Conservation (phyloP, 2,329 filamentous ascomycete genomes). For the Colletotrichum cereale region DNA sequence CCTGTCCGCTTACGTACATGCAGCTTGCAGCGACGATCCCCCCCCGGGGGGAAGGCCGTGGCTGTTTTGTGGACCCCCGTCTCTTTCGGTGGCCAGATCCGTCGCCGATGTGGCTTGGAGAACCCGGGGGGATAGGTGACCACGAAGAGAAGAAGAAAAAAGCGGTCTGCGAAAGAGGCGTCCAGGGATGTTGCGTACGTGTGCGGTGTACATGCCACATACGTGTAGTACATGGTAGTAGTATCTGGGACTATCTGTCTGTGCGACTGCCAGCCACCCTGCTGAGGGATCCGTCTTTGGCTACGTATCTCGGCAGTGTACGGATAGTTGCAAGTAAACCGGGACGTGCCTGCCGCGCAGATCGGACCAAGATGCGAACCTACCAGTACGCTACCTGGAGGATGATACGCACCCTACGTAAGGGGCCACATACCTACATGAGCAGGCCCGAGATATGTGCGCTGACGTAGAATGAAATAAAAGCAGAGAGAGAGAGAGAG, state of each 20-base stretch:
- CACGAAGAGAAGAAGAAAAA: not conserved
- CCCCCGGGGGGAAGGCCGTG: not conserved
- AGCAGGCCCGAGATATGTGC: conserved; percentile 19
- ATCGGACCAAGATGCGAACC: not conserved
- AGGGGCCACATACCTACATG: not conserved
- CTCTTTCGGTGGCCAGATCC: not conserved
- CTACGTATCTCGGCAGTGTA: too few relatives aligned
- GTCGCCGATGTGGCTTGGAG: not conserved
- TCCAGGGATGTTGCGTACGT: not conserved
- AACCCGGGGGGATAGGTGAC: not conserved
- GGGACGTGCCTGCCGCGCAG: not conserved
- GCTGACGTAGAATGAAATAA: conserved; percentile 13
- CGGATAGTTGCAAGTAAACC: too few relatives aligned
- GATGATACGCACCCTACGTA: not conserved
- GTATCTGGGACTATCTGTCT: too few relatives aligned
- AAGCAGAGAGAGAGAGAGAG: not conserved
- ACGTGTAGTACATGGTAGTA: too few relatives aligned
- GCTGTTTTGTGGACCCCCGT: too few relatives aligned
- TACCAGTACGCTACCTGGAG: not conserved
- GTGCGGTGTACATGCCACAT: too few relatives aligned
- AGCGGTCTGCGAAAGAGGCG: not conserved
- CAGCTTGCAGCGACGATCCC: conserved; percentile 19
- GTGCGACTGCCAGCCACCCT: too few relatives aligned
- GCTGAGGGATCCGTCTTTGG: too few relatives aligned
- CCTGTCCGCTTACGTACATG: conserved; percentile 6